These are phyloP conservation scores for Leishmania mexicana DNA, from an alignment of 208 protist species.

Conservation along the genomic window DNA sequence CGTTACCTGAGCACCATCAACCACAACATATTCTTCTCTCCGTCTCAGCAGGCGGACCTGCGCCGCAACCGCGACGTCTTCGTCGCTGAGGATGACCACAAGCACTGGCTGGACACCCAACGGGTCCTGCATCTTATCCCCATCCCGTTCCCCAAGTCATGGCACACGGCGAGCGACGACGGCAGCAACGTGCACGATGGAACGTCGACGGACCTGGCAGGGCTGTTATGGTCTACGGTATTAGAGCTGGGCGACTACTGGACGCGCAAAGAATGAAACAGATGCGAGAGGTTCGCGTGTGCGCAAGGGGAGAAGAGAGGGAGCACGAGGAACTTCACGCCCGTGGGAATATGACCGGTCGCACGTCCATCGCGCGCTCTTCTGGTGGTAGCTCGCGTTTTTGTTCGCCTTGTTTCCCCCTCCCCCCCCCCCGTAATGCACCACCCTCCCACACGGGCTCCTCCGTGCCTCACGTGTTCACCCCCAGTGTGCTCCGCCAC, in stretches of 20 bases:
- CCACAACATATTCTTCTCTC: slow-evolving; percentile 32
- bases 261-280: slow-evolving; percentile 11
- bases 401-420: neutral
- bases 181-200: slow-evolving; percentile 53
- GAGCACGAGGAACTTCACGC: neutral
- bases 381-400: no score
- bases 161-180: slow-evolving; percentile 66
- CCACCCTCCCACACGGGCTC: no score
- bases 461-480: neutral
- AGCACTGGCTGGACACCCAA: slow-evolving; percentile 75
- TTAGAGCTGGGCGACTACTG: slow-evolving; percentile 48
- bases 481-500: neutral
- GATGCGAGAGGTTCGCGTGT: neutral
- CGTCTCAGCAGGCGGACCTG: neutral
- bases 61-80: neutral
- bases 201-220: slow-evolving; percentile 46
- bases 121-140: slow-evolving; percentile 82
- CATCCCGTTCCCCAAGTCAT: slow-evolving; percentile 61
- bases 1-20: neutral
- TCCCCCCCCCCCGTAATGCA: neutral
- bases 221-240: slow-evolving; percentile 45
- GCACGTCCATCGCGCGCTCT: neutral
- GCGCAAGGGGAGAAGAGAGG: neutral
- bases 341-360: neutral
- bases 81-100: slow-evolving; percentile 72